phyloP scores from a whole-genome alignment of 2,329 filamentous ascomycete species.

The Ciborinia camelliae region DNA sequence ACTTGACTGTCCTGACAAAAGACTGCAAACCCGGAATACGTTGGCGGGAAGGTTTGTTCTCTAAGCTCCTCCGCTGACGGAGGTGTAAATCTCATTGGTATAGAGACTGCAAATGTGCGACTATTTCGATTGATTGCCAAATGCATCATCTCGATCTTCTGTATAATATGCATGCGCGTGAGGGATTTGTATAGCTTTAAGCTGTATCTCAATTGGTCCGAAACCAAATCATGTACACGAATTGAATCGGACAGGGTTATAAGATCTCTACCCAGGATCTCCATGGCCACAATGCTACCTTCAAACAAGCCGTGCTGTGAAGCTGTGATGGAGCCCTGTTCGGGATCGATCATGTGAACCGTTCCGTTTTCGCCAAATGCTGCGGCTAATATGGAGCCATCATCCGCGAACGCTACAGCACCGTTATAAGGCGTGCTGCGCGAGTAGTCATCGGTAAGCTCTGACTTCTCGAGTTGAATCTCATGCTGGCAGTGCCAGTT shows the following conservation, averaged over 20 bases:
- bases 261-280: constrained; percentile 69
- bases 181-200: constrained; percentile 51
- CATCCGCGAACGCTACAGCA: constrained; percentile 73
- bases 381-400: constrained; percentile 78
- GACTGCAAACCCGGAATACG: constrained; percentile 53
- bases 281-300: constrained; percentile 63
- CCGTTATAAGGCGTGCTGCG: constrained; percentile 44
- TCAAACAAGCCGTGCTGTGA: constrained; percentile 66
- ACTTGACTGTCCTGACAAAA: constrained; percentile 61
- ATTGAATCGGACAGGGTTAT: constrained; percentile 72
- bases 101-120: constrained; percentile 62
- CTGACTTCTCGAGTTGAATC: constrained; percentile 46
- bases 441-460: constrained; percentile 35
- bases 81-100: constrained; percentile 37
- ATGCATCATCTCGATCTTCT: constrained; percentile 52
- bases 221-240: constrained; percentile 79
- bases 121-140: constrained; percentile 68
- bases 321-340: constrained; percentile 62
- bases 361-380: constrained; percentile 57
- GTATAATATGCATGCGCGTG: constrained; percentile 36
- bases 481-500: constrained; percentile 71
- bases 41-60: constrained; percentile 43
- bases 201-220: constrained; percentile 68
- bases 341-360: constrained; percentile 73
- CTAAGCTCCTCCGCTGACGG: constrained; percentile 20